A percentile compares a stretch with the other conserved stretches of the same genome.
Evolutionary conservation across 371 early-diverging fungal species (phyloP).

Genomic region (Amoeboaphelidium protococcarum): DNA sequence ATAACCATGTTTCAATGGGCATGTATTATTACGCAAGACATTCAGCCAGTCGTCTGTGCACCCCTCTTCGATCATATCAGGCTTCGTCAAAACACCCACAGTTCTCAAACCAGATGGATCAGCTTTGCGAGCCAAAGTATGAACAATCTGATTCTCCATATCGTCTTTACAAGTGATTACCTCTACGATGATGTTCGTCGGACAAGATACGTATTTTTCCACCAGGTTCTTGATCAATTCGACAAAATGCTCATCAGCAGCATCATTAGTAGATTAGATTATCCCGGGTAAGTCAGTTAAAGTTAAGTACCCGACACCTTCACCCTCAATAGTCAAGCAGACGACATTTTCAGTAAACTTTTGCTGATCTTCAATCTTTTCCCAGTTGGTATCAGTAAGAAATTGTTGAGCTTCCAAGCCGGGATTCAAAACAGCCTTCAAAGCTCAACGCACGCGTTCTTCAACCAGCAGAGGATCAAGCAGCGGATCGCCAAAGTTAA

Average conservation of each 20-base stretch:
- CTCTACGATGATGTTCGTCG: constrained; percentile 16
- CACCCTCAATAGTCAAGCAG: constrained; percentile 16
- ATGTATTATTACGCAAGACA: no score
- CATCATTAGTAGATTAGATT: constrained; percentile 14
- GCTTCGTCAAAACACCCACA: constrained; percentile 22
- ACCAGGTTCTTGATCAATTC: constrained; percentile 15
- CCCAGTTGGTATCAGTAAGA: constrained; percentile 1
- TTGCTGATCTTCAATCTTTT: constrained; percentile 11
- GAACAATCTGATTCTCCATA: constrained; percentile 18
- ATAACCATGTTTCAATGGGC: no score
- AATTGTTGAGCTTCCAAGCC: constrained; percentile 6
- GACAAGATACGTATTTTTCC: constrained; percentile 12
- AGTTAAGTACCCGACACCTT: constrained; percentile 16
- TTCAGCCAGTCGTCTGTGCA: constrained; percentile 15
- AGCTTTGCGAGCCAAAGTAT: constrained; percentile 13
- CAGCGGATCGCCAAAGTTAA: no score
- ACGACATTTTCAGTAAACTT: constrained; percentile 16
- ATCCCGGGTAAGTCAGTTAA: constrained; percentile 23
- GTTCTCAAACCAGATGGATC: constrained; percentile 17
- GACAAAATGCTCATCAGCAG: constrained; percentile 11
- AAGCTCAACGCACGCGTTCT: no score
- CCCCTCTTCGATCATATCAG: constrained; percentile 19
- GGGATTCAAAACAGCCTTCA: constrained; percentile 20
- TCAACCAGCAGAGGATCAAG: no score
- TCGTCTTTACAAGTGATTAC: constrained; percentile 22